Conservation (phyloP, 2,329 filamentous ascomycete species). For the Mariannaea elegans region DNA sequence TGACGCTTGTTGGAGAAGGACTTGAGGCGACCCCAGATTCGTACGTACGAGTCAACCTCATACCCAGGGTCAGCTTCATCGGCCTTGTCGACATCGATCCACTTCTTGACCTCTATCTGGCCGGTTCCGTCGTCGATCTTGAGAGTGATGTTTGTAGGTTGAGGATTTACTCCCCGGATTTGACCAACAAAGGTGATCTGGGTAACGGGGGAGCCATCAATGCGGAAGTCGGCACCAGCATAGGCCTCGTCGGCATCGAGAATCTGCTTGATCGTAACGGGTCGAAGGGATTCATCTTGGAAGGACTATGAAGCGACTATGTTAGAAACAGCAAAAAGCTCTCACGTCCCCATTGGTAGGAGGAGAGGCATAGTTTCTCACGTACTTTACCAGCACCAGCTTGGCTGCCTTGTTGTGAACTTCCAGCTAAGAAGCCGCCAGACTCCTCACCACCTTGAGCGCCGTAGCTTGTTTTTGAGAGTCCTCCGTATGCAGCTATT, state of each 20-base stretch:
- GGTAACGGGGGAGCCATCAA: constrained; percentile 79
- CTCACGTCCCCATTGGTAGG: neutral
- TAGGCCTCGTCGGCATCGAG: constrained; percentile 82
- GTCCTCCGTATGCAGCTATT: constrained; percentile 61
- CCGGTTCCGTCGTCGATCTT: constrained; percentile 95
- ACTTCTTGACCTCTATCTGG: constrained; percentile 89
- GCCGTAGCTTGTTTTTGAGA: constrained; percentile 58
- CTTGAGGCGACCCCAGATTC: constrained; percentile 86
- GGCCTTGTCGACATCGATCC: constrained; percentile 73
- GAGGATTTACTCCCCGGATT: constrained; percentile 85
- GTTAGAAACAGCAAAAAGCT: constrained; percentile 17
- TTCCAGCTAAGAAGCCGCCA: constrained; percentile 69
- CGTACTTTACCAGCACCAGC: constrained; percentile 55
- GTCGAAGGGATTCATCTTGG: constrained; percentile 86
- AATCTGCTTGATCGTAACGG: constrained; percentile 95
- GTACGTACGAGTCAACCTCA: constrained; percentile 80
- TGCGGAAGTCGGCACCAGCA: constrained; percentile 78
- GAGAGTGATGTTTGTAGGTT: constrained; percentile 92
- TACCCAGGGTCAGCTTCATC: constrained; percentile 62
- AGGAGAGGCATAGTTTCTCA: neutral
- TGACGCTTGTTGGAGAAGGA: constrained; percentile 85
- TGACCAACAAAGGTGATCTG: constrained; percentile 87
- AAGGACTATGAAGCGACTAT: constrained; percentile 57
- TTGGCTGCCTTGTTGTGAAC: constrained; percentile 68
- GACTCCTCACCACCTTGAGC: constrained; percentile 66